Base-by-base conservation (phyloP, 768 basidiomycete species). In the Rhizopogon sp. region DNA sequence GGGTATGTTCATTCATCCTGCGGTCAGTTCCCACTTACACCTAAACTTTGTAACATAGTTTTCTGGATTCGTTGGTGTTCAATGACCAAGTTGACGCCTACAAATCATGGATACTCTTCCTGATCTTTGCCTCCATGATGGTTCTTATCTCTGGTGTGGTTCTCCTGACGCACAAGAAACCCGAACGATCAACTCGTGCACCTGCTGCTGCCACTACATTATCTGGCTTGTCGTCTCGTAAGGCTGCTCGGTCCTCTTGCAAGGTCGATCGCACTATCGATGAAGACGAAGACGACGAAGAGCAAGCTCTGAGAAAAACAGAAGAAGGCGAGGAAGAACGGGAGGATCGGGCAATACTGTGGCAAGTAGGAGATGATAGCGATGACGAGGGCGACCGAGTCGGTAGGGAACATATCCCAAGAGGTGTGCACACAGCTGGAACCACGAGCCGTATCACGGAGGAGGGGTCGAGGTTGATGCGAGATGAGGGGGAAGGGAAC, bases 161-260 rank as follows among this genome's bases (percentile, higher is more conserved):
- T n/a, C 81, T 98, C 1, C 77, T 98, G 25, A 95, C 93, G 3
- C 85, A 90, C 73, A 95, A 98, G 76, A 93, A 95, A 63, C 87
- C 92, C 0, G 88, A 90, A 67, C 72, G 63, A 56, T 63, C 64
- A 16, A 56, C 60, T 57, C 52, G 47, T 62, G 25, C 58, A 56
- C 55, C 60, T 57, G 62, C 61, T 57, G 62, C 61, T 56, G 64
- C 65, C 56, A 64, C 61, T 39, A 67, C 64, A 8, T 65, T 67
- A 20, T 66, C 66, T 33, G 56, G 63, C 25, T 46, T 65, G 28
- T 49, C 58, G 28, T 39, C 51, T 31, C 52, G 53, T 43, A 57
- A 55, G 17, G 58, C 60, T 53, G 41, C 60, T 33, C 71, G 69
- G 57, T 65, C 65, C 35, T 62, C 58, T 39, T 46, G 52, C n/a